phyloP scores from a whole-genome alignment of 345 rosid genomes.

The Camelina hispida region DNA sequence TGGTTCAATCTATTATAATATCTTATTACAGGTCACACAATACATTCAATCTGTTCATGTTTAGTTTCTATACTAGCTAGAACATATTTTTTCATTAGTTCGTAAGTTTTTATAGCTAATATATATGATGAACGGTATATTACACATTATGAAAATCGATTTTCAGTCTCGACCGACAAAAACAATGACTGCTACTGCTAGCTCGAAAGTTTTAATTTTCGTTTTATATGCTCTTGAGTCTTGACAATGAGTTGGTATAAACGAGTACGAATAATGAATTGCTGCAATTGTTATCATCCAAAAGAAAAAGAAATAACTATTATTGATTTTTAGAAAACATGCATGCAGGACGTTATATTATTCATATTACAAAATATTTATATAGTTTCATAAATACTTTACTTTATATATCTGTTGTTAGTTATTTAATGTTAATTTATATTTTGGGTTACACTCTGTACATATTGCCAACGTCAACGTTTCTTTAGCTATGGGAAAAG shows the following conservation, averaged over 20 bases:
- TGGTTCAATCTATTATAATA: not conserved
- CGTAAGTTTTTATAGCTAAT: not conserved
- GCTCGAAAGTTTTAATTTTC: not conserved
- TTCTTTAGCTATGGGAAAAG: slow-evolving; percentile 15
- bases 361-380: not conserved
- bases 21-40: not conserved
- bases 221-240: not conserved
- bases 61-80: not conserved
- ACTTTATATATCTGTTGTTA: not conserved
- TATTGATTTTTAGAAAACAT: not conserved
- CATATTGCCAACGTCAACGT: slow-evolving; percentile 32
- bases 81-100: not conserved
- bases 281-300: not conserved
- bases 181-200: not conserved
- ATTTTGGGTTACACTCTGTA: not conserved
- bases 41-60: not conserved
- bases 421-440: not conserved
- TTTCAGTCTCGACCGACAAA: not conserved
- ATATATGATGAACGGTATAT: not conserved
- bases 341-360: not conserved
- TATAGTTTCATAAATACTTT: too few species aligned
- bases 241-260: slow-evolving; percentile 2
- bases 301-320: not conserved
- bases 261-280: slow-evolving; percentile 1
- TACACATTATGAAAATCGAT: not conserved